These are phyloP conservation scores for Coemansia sp. DNA, from an alignment of 192 early-diverging fungal species.

Conservation along the genomic window DNA sequence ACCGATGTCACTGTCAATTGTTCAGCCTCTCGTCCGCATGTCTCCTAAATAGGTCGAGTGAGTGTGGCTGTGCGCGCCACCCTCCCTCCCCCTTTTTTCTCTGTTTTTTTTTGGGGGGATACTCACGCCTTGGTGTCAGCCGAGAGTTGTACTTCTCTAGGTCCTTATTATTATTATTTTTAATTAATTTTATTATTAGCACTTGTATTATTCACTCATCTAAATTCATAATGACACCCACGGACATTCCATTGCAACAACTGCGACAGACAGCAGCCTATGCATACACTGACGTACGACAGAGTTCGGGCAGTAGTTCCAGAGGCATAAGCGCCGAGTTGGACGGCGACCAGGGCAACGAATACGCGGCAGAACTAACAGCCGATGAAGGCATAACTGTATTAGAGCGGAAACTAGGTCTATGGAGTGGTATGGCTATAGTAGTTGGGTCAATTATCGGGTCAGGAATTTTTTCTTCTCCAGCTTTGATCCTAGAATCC, in stretches of 20 bases:
- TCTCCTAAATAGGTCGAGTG: background rate
- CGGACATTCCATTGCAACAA: constrained; percentile 4
- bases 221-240: background rate
- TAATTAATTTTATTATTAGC: background rate
- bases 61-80: background rate
- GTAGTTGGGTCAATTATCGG: constrained; percentile 57
- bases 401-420: constrained; percentile 48
- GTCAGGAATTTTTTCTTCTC: constrained; percentile 54
- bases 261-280: background rate
- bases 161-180: no score
- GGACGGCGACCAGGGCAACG: background rate
- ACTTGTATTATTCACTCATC: background rate
- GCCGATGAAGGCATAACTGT: background rate
- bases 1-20: no score
- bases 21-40: no score
- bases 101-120: background rate
- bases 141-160: background rate
- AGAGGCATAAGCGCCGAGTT: background rate
- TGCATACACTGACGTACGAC: background rate
- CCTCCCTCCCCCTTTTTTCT: background rate
- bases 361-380: background rate
- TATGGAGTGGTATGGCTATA: constrained; percentile 54
- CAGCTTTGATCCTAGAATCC: constrained; percentile 36
- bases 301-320: constrained; percentile 11
- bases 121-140: background rate